Evolutionary conservation across 1,284 basidiomycete species (phyloP).

Genomic region (Ceratobasidium sp.): DNA sequence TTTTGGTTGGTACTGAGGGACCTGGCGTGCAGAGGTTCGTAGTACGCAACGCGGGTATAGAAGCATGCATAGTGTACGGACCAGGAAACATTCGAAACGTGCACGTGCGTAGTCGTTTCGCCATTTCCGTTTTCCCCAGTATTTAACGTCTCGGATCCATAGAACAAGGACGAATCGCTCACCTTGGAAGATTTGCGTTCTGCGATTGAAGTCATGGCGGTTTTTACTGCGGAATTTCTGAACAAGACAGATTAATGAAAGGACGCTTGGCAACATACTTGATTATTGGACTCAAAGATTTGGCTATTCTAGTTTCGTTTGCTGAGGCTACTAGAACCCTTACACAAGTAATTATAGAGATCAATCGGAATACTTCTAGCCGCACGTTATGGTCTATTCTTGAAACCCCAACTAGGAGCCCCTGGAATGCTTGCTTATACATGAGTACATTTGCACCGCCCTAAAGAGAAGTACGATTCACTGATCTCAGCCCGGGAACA

Average conservation of each 20-base stretch:
- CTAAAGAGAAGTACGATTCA: no score
- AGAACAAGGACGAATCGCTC: constrained; percentile 44
- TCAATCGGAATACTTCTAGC: no score
- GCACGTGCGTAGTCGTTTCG: constrained; percentile 29
- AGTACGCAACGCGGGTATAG: constrained; percentile 45
- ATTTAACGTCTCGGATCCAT: not conserved
- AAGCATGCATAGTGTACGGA: constrained; percentile 46
- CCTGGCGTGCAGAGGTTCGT: constrained; percentile 44
- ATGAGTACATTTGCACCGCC: no score
- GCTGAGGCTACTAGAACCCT: no score
- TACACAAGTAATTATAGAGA: no score
- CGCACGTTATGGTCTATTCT: no score
- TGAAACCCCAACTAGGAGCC: no score
- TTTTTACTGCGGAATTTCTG: constrained; percentile 40
- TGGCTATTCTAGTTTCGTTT: no score
- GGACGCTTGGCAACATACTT: no score
- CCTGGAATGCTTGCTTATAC: no score
- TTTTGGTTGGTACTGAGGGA: not conserved
- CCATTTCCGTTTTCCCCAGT: not conserved
- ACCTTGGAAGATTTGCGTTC: constrained; percentile 45
- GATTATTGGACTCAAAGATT: no score
- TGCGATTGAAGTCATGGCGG: constrained; percentile 48
- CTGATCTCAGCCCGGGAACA: no score
- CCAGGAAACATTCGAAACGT: constrained; percentile 49
- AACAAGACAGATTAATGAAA: not conserved